Percentiles rank a stretch among this genome's conserved stretches.
These are phyloP conservation scores for Actinidia arguta DNA, from an alignment of 179 eudicot species.

Conservation along the genomic window DNA sequence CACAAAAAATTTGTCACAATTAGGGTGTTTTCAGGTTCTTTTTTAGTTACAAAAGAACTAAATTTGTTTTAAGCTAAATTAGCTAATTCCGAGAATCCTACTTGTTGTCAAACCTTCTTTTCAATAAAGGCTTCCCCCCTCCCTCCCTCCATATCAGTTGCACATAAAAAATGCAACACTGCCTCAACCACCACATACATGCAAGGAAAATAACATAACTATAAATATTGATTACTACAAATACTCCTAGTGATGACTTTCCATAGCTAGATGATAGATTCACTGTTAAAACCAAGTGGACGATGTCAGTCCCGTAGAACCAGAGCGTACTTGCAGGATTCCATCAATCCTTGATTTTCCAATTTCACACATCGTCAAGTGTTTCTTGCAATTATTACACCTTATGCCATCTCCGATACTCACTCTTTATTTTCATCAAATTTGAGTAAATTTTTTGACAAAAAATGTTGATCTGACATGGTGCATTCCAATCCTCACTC, in stretches of 20 bases:
- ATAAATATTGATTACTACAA: background rate
- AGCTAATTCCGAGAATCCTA: no score
- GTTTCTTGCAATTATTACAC: background rate
- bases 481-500: no score
- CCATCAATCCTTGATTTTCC: background rate
- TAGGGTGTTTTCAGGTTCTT: no score
- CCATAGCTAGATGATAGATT: background rate
- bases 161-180: no score
- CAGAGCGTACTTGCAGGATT: background rate
- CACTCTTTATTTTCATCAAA: no score
- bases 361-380: background rate
- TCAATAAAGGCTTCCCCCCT: background rate
- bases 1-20: no score
- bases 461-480: no score
- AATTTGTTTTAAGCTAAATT: no score
- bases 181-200: background rate
- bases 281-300: background rate
- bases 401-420: no score
- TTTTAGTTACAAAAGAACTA: no score
- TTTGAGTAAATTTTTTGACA: no score
- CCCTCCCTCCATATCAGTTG: no score
- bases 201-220: background rate
- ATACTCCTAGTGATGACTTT: background rate
- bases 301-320: background rate
- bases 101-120: conserved; percentile 6